A percentile compares a stretch with the other conserved stretches of the same genome.
Evolutionary conservation across 257 asterid genomes (phyloP).

Genomic region (Coffea canephora): DNA sequence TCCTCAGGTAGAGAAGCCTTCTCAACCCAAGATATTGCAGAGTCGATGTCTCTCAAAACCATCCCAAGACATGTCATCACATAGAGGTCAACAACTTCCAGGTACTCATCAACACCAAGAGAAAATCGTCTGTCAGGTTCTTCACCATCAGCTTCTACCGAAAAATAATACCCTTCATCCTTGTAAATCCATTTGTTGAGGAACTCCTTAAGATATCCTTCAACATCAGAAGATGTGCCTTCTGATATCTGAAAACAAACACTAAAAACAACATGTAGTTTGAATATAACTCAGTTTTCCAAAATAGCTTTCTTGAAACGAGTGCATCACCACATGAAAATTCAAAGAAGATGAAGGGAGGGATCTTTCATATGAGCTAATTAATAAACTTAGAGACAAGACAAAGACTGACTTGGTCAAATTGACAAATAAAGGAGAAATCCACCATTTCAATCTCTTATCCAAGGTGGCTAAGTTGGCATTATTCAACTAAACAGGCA

Average conservation of each 20-base stretch:
- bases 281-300: background rate
- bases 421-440: background rate
- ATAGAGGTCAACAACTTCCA: slow-evolving; percentile 77
- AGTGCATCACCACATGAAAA: background rate
- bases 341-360: background rate
- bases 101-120: slow-evolving; percentile 53
- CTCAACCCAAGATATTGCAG: slow-evolving; percentile 82
- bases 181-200: slow-evolving; percentile 56
- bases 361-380: background rate
- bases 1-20: slow-evolving; percentile 63
- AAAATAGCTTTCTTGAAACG: background rate
- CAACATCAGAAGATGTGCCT: slow-evolving; percentile 42
- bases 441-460: background rate
- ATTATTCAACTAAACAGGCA: background rate
- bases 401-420: background rate
- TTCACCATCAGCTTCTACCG: slow-evolving; percentile 29
- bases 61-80: slow-evolving; percentile 54
- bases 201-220: slow-evolving; percentile 67
- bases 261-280: slow-evolving; percentile 31
- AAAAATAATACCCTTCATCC: slow-evolving; percentile 44
- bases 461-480: background rate
- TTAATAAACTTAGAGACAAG: background rate
- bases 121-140: slow-evolving; percentile 34
- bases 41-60: slow-evolving; percentile 44
- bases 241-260: slow-evolving; percentile 63